Conservation (phyloP, 225 moss, liverwort and hornwort genomes). For the Bryoerythrophyllum caledonicum region DNA sequence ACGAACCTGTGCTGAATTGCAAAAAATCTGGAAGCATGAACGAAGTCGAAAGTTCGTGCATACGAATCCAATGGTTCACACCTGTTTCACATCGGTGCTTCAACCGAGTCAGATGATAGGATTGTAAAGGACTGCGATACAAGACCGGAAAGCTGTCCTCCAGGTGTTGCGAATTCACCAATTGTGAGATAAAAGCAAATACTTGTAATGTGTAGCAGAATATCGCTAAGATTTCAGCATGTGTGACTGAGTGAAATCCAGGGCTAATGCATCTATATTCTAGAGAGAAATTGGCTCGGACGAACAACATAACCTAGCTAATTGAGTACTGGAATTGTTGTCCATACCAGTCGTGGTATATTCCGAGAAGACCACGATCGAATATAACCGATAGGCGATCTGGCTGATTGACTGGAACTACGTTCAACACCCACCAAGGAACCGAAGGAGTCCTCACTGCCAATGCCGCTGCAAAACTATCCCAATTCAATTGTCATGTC, state of each 20-base stretch:
- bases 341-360: slow-evolving; percentile 85
- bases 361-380: slow-evolving; percentile 79
- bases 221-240: not conserved
- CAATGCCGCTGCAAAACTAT: slow-evolving; percentile 90
- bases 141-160: not conserved
- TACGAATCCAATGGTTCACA: slow-evolving; percentile 72
- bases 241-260: not conserved
- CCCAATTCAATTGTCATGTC: not conserved
- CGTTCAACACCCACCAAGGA: slow-evolving; percentile 90
- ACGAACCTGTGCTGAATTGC: slow-evolving; percentile 53
- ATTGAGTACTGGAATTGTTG: not conserved
- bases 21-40: slow-evolving; percentile 75
- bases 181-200: not conserved
- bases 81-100: slow-evolving; percentile 45
- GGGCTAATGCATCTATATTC: not conserved
- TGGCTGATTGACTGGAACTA: slow-evolving; percentile 65
- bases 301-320: not conserved
- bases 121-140: not conserved
- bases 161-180: not conserved
- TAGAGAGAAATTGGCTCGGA: not conserved
- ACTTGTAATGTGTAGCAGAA: not conserved
- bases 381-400: slow-evolving; percentile 71
- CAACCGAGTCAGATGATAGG: not conserved
- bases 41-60: slow-evolving; percentile 73
- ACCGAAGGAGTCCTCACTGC: slow-evolving; percentile 51